Evolutionary conservation across 257 asterid genomes (phyloP).

Genomic region (Nemophila menziesii): DNA sequence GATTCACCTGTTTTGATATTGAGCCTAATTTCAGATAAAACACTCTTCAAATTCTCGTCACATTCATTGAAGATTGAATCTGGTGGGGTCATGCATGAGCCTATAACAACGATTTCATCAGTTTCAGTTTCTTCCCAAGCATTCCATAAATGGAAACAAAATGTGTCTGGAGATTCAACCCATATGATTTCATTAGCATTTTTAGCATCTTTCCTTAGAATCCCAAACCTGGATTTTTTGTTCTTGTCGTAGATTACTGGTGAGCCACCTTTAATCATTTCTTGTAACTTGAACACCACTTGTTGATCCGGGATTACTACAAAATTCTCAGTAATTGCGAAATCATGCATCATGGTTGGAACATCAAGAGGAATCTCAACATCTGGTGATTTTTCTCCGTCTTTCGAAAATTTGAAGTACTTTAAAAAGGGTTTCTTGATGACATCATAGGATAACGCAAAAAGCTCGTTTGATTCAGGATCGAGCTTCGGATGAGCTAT

Average conservation of each 20-base stretch:
- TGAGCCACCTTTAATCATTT: constrained; percentile 29
- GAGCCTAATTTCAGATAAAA: constrained; percentile 25
- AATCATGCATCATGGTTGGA: constrained; percentile 33
- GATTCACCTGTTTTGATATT: constrained; percentile 29
- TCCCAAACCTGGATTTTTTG: constrained; percentile 28
- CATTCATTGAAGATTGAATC: constrained; percentile 37
- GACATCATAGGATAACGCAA: constrained; percentile 26
- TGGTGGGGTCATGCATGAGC: constrained; percentile 42
- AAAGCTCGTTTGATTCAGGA: constrained; percentile 24
- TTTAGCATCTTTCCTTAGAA: constrained; percentile 16
- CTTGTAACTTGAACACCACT: constrained; percentile 28
- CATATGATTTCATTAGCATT: constrained; percentile 15
- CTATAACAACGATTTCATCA: constrained; percentile 32
- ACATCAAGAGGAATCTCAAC: constrained; percentile 14
- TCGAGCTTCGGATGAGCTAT: constrained; percentile 42
- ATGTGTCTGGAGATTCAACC: constrained; percentile 25
- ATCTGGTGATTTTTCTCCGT: constrained; percentile 20
- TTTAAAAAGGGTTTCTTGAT: constrained; percentile 23
- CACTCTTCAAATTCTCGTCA: constrained; percentile 18
- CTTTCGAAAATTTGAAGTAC: constrained; percentile 17
- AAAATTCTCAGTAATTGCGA: constrained; percentile 25
- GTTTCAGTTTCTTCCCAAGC: constrained; percentile 39
- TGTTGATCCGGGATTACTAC: constrained; percentile 33
- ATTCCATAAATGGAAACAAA: constrained; percentile 36
- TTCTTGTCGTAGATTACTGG: constrained; percentile 24